Conservation (phyloP, 768 basidiomycete genomes). For the Kwoniella mangroviensis region DNA sequence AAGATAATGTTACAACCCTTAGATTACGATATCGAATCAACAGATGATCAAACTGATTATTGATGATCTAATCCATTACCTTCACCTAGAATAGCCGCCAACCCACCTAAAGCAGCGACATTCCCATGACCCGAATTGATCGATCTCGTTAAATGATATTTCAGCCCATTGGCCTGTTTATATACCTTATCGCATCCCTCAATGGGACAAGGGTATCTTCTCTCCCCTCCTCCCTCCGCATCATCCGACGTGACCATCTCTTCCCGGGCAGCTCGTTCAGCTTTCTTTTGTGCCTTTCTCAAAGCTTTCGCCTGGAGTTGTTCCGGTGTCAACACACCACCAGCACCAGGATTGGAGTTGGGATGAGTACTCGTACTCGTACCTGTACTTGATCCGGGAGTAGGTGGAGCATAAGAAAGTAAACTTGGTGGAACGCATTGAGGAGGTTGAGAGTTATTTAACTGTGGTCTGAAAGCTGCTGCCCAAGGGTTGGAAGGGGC, state of each 20-base stretch:
- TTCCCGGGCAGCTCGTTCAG: slow-evolving; percentile 42
- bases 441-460: slow-evolving; percentile 16
- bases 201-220: slow-evolving; percentile 54
- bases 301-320: slow-evolving; percentile 37
- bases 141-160: slow-evolving; percentile 55
- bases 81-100: slow-evolving; percentile 32
- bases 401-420: slow-evolving; percentile 43
- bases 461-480: slow-evolving; percentile 38
- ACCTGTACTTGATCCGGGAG: slow-evolving; percentile 12
- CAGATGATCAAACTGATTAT: neutral
- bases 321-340: slow-evolving; percentile 18
- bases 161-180: slow-evolving; percentile 57
- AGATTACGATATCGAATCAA: neutral
- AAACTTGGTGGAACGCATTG: slow-evolving; percentile 49
- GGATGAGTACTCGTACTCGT: neutral
- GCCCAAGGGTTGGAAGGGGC: slow-evolving; percentile 40
- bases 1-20: neutral
- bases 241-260: slow-evolving; percentile 43
- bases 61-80: neutral
- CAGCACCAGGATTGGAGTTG: neutral
- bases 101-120: slow-evolving; percentile 48
- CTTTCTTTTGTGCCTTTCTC: slow-evolving; percentile 50
- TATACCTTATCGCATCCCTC: slow-evolving; percentile 57
- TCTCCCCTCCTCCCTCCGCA: slow-evolving; percentile 43
- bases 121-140: slow-evolving; percentile 57